Evolutionary conservation across 164 flowering plant species (phyloP).

Genomic region (Cinnamomum chago): DNA sequence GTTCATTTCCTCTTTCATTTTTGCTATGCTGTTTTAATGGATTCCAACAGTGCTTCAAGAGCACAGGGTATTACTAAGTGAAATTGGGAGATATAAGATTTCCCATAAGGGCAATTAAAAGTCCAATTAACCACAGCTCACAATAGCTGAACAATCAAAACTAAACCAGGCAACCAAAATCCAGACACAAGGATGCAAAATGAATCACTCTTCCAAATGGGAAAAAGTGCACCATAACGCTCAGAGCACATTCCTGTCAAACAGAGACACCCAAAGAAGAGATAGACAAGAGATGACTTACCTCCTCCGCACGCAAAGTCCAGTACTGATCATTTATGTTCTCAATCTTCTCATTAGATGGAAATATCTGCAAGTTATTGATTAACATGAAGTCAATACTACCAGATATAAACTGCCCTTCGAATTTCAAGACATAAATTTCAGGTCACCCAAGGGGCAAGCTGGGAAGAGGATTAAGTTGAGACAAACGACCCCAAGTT

Average conservation of each 20-base stretch:
- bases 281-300: conserved; percentile 10
- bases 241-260: neutral
- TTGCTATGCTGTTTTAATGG: too few species aligned
- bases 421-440: neutral
- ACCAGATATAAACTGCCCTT: neutral
- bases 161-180: neutral
- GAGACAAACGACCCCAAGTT: too few species aligned
- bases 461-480: neutral
- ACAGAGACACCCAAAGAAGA: neutral
- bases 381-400: neutral
- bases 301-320: conserved; percentile 91
- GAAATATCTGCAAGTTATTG: conserved; percentile 56
- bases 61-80: too few species aligned
- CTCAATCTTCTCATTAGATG: conserved; percentile 69
- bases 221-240: neutral
- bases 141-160: too few species aligned
- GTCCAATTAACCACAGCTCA: too few species aligned
- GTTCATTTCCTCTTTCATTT: too few species aligned
- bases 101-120: too few species aligned
- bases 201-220: neutral
- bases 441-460: neutral
- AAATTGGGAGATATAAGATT: too few species aligned
- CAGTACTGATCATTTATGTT: conserved; percentile 87
- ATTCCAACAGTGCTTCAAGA: too few species aligned
- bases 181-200: neutral